Evolutionary conservation across 2,329 filamentous ascomycete species (phyloP).

Genomic region (Nemania sp.): DNA sequence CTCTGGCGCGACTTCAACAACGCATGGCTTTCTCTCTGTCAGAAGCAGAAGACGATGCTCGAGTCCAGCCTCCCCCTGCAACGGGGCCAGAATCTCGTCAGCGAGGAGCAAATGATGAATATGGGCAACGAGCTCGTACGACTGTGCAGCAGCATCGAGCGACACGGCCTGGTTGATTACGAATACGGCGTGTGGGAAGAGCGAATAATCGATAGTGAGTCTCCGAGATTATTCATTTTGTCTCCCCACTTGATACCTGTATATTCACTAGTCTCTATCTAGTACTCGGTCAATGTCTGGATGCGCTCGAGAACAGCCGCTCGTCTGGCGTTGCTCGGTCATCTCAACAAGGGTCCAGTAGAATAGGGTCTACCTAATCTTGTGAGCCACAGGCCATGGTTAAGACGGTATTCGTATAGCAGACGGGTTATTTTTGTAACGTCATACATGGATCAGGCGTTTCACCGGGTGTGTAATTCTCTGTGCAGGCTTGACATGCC

Average conservation of each 20-base stretch:
- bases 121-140: constrained; percentile 83
- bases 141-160: constrained; percentile 84
- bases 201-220: constrained; percentile 80
- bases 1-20: constrained; percentile 95
- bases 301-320: constrained; percentile 48
- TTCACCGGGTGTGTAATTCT: constrained; percentile 28
- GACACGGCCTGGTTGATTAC: constrained; percentile 94
- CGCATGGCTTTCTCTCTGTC: constrained; percentile 83
- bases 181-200: constrained; percentile 97
- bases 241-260: neutral
- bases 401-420: constrained; percentile 14
- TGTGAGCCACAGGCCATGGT: neutral
- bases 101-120: constrained; percentile 69
- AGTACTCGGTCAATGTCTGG: constrained; percentile 47
- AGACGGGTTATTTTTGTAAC: constrained; percentile 30
- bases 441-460: constrained; percentile 36
- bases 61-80: constrained; percentile 61
- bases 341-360: constrained; percentile 26
- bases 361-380: constrained; percentile 23
- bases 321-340: constrained; percentile 38
- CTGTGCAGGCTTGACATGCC: constrained; percentile 34
- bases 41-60: constrained; percentile 80
- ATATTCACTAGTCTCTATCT: constrained; percentile 15
- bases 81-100: constrained; percentile 66
- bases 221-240: neutral